Evolutionary conservation across 768 basidiomycete genomes (phyloP).

Genomic region (Mrakia gelida): DNA sequence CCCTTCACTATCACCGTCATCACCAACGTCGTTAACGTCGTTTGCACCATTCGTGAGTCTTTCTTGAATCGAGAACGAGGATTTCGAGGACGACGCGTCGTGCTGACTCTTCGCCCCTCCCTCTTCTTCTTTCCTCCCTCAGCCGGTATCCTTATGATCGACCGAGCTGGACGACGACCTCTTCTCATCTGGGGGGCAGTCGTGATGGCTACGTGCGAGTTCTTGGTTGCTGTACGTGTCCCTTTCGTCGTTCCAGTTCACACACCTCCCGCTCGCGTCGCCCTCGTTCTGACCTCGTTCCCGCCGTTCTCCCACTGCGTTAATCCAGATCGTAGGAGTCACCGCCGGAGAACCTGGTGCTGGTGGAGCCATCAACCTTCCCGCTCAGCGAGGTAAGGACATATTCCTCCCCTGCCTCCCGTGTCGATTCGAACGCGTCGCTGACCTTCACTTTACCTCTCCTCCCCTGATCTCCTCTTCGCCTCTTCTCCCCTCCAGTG

Average conservation of each 20-base stretch:
- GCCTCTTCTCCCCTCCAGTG: conserved; percentile 38
- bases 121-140: not conserved
- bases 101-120: too few species aligned
- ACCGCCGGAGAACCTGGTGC: conserved; percentile 19
- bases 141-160: conserved; percentile 74
- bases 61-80: too few species aligned
- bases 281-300: too few species aligned
- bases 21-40: conserved; percentile 48
- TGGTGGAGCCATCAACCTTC: conserved; percentile 48
- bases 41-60: conserved; percentile 50
- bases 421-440: conserved; percentile 39
- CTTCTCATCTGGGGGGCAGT: conserved; percentile 73
- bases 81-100: too few species aligned
- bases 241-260: not conserved
- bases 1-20: conserved; percentile 51
- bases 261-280: too few species aligned
- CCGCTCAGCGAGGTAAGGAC: conserved; percentile 54
- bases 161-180: conserved; percentile 73
- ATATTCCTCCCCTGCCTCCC: too few species aligned
- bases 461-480: too few species aligned
- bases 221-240: conserved; percentile 46
- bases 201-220: conserved; percentile 83
- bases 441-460: conserved; percentile 48
- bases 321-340: conserved; percentile 35
- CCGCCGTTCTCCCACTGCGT: conserved; percentile 21